Conservation (phyloP, 768 basidiomycete genomes). For the Boletus reticuloceps region DNA sequence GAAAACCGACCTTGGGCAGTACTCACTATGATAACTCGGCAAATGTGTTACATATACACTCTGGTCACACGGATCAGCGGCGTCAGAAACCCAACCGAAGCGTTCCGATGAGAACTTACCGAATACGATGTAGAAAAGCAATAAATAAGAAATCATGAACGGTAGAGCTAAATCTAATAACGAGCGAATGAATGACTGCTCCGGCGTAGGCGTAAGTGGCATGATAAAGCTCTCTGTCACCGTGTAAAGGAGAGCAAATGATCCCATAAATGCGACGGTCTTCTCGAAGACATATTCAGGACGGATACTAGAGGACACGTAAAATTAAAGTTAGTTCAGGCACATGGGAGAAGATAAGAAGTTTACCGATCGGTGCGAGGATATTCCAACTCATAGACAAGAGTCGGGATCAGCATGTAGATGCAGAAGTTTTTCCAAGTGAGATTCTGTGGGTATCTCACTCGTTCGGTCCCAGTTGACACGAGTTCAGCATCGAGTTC, state of each 20-base stretch:
- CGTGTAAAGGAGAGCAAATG: conserved; percentile 91
- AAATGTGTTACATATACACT: conserved; percentile 96
- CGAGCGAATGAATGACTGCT: conserved; percentile 71
- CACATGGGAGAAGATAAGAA: neutral
- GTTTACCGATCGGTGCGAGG: conserved; percentile 81
- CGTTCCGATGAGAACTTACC: conserved; percentile 39
- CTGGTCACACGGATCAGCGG: conserved; percentile 34
- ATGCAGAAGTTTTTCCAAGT: conserved; percentile 77
- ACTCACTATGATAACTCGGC: conserved; percentile 87
- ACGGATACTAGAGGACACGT: conserved; percentile 32
- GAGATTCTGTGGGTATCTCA: conserved; percentile 86
- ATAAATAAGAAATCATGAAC: conserved; percentile 89
- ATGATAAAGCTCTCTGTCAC: conserved; percentile 93
- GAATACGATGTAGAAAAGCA: conserved; percentile 85
- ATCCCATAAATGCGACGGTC: conserved; percentile 87
- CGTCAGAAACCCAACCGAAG: neutral
- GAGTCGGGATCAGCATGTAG: conserved; percentile 85
- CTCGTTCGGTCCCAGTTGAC: conserved; percentile 60
- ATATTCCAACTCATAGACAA: conserved; percentile 97
- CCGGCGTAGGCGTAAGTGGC: conserved; percentile 67
- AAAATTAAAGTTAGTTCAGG: neutral
- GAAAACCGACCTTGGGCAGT: neutral
- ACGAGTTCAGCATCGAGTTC: conserved; percentile 77
- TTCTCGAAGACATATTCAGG: conserved; percentile 56
- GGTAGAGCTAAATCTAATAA: conserved; percentile 87